Evolutionary conservation across 257 asterid species (phyloP).

Genomic region (Solanum habrochaites): DNA sequence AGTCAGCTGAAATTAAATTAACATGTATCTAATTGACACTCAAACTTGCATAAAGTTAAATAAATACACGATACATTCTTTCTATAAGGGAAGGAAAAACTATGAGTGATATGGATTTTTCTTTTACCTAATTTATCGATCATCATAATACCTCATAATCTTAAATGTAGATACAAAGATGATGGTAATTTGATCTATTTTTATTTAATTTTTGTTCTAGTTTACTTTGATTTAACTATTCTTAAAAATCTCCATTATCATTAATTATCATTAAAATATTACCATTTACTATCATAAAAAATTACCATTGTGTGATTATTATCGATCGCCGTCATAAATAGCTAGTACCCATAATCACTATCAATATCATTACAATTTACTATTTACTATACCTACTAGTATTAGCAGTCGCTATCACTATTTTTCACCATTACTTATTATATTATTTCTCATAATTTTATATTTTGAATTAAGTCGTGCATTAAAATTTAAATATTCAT

Average conservation of each 20-base stretch:
- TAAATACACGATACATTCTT: too few species aligned
- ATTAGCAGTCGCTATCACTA: not conserved
- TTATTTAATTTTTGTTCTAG: not conserved
- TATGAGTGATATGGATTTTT: too few species aligned
- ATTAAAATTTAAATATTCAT: not conserved
- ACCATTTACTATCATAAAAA: not conserved
- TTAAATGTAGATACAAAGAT: not conserved
- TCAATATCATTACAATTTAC: not conserved
- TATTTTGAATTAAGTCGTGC: not conserved
- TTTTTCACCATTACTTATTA: not conserved
- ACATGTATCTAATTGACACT: fast-evolving
- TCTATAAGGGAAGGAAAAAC: too few species aligned
- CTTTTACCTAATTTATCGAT: not conserved
- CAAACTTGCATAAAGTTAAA: too few species aligned
- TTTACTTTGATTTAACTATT: not conserved
- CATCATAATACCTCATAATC: not conserved
- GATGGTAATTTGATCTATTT: not conserved
- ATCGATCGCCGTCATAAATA: not conserved
- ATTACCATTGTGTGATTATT: not conserved
- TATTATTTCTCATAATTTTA: not conserved
- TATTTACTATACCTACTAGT: not conserved
- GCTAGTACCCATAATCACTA: not conserved
- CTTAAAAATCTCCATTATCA: not conserved
- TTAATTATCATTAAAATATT: not conserved
- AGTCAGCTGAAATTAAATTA: too few species aligned